Evolutionary conservation across 257 asterid genomes (phyloP).

Genomic region (Gentiana macrophylla): DNA sequence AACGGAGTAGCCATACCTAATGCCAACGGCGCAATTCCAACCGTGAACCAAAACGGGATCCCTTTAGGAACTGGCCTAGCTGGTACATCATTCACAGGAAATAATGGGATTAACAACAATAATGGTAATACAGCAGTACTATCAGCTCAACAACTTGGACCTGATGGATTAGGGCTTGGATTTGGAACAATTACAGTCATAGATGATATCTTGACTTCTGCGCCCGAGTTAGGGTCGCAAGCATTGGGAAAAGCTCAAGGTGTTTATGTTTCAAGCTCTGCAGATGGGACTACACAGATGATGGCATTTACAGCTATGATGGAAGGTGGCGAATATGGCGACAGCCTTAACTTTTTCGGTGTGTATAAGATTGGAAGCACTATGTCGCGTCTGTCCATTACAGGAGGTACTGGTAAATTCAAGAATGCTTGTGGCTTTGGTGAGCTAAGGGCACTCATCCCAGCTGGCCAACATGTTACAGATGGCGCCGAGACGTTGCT

Average conservation of each 20-base stretch:
- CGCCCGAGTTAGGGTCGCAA: constrained; percentile 35
- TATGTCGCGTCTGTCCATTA: constrained; percentile 34
- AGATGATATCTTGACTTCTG: constrained; percentile 32
- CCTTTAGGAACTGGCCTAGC: constrained; percentile 75
- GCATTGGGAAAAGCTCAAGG: constrained; percentile 39
- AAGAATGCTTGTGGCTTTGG: constrained; percentile 47
- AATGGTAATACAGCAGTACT: constrained; percentile 4
- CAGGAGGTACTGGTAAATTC: constrained; percentile 45
- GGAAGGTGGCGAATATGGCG: constrained; percentile 52
- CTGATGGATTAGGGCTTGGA: constrained; percentile 41
- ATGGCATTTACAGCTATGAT: constrained; percentile 44
- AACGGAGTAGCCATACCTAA: constrained; percentile 69
- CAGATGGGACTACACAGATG: constrained; percentile 40
- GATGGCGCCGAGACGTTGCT: constrained; percentile 44
- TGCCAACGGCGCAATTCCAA: constrained; percentile 52
- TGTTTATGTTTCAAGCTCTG: constrained; percentile 43
- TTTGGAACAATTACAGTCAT: constrained; percentile 48
- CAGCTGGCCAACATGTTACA: constrained; percentile 36
- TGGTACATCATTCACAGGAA: constrained; percentile 51
- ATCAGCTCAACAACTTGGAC: constrained; percentile 25
- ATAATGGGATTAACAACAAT: constrained; percentile 13
- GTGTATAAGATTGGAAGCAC: constrained; percentile 38
- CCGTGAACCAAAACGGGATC: constrained; percentile 50
- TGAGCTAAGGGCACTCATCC: constrained; percentile 32
- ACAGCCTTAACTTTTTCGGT: constrained; percentile 37